phyloP scores from a whole-genome alignment of 495 filamentous ascomycete genomes.

The Aspergillus ostianus region DNA sequence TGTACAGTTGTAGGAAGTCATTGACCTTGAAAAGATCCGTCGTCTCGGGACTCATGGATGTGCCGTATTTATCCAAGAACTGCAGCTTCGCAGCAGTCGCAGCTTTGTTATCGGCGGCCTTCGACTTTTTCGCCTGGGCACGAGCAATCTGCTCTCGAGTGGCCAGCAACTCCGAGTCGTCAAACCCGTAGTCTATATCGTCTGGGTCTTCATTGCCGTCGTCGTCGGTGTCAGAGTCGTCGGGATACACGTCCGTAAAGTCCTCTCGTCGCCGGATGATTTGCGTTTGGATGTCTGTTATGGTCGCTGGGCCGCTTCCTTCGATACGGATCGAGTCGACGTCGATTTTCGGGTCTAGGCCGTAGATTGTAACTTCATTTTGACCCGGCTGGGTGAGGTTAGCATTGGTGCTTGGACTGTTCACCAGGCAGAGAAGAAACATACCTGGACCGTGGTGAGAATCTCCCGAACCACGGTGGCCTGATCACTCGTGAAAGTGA shows the following conservation, averaged over 20 bases:
- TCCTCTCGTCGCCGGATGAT: constrained; percentile 57
- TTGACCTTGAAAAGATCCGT: constrained; percentile 16
- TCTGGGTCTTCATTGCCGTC: constrained; percentile 22
- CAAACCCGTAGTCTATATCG: neutral
- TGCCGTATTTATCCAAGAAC: constrained; percentile 24
- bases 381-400: constrained; percentile 47
- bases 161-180: constrained; percentile 15
- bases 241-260: constrained; percentile 56
- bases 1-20: constrained; percentile 24
- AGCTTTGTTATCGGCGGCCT: constrained; percentile 18
- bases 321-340: constrained; percentile 70
- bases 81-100: constrained; percentile 13
- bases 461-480: constrained; percentile 65
- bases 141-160: constrained; percentile 12
- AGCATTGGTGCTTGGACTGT: constrained; percentile 12
- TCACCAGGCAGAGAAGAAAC: constrained; percentile 16
- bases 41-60: constrained; percentile 8
- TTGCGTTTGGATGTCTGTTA: constrained; percentile 66
- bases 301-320: constrained; percentile 56
- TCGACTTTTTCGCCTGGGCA: constrained; percentile 11
- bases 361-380: constrained; percentile 64
- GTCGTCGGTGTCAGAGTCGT: constrained; percentile 42
- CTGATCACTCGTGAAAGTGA: constrained; percentile 59
- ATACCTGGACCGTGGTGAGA: constrained; percentile 56
- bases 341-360: constrained; percentile 62